These are phyloP conservation scores for Hypoxylon rickii DNA, from an alignment of 495 filamentous ascomycete species.

Conservation along the genomic window DNA sequence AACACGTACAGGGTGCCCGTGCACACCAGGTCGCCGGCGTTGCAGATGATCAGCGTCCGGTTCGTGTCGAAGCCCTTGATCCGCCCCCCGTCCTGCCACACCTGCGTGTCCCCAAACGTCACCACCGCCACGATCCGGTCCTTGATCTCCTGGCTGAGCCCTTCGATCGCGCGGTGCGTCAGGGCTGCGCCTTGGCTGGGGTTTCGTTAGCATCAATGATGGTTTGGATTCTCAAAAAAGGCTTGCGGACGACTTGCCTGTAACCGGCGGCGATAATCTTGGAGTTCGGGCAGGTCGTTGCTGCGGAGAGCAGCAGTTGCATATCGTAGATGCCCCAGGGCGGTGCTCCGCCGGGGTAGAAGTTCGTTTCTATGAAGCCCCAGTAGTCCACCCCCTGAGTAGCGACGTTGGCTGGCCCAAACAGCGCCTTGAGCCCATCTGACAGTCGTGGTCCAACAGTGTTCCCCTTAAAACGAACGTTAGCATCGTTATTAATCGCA, in stretches of 20 bases:
- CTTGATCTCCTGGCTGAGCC: slow-evolving; percentile 43
- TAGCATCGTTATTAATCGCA: slow-evolving; percentile 6
- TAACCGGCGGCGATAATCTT: slow-evolving; percentile 39
- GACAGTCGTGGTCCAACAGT: slow-evolving; percentile 50
- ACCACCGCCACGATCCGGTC: slow-evolving; percentile 54
- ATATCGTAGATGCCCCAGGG: slow-evolving; percentile 45
- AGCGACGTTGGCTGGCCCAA: slow-evolving; percentile 45
- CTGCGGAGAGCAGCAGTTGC: slow-evolving; percentile 33
- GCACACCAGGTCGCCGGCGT: slow-evolving; percentile 56
- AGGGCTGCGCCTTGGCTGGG: slow-evolving; percentile 57
- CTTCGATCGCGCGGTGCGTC: slow-evolving; percentile 51
- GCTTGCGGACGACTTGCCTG: slow-evolving; percentile 25
- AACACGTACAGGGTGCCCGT: slow-evolving; percentile 50
- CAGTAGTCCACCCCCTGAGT: slow-evolving; percentile 50
- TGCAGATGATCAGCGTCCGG: slow-evolving; percentile 57
- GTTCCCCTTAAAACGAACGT: slow-evolving; percentile 38
- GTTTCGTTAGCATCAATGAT: slow-evolving; percentile 5
- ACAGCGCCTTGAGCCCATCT: slow-evolving; percentile 38
- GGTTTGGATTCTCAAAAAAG: no score
- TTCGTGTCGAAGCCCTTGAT: slow-evolving; percentile 49
- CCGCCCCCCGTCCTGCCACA: slow-evolving; percentile 50
- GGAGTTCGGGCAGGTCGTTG: slow-evolving; percentile 36
- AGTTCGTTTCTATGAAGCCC: slow-evolving; percentile 44
- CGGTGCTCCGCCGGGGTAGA: slow-evolving; percentile 41
- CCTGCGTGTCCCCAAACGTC: slow-evolving; percentile 58